phyloP scores from a whole-genome alignment of 2,329 filamentous ascomycete species.

The Fusarium decemcellulare region DNA sequence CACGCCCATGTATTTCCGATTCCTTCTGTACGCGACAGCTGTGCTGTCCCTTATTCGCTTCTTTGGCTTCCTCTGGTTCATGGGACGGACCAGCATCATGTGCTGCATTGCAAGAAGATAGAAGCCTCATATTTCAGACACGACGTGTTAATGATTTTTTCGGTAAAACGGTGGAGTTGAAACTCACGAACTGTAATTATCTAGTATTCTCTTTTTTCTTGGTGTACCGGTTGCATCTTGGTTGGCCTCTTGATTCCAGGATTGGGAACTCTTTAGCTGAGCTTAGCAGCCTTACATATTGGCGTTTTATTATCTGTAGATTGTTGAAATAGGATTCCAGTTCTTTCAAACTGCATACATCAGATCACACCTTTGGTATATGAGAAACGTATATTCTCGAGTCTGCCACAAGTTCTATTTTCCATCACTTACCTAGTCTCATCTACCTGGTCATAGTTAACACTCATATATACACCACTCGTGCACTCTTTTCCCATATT shows the following conservation, averaged over 20 bases:
- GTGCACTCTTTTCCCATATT: too few species aligned
- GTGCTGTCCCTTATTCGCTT: slow-evolving; percentile 44
- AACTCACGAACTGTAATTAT: background rate
- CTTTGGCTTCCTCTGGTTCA: slow-evolving; percentile 44
- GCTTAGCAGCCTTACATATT: background rate
- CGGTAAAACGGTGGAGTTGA: background rate
- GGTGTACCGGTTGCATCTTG: background rate
- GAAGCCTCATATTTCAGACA: background rate
- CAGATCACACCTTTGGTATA: too few species aligned
- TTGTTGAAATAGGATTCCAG: background rate
- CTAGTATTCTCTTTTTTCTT: background rate
- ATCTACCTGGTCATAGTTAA: too few species aligned
- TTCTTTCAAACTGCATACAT: background rate
- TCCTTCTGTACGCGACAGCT: slow-evolving; percentile 43
- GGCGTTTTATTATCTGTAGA: background rate
- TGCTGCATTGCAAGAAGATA: slow-evolving; percentile 43
- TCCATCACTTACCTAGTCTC: too few species aligned
- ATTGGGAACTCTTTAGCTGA: background rate
- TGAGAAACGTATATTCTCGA: too few species aligned
- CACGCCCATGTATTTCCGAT: slow-evolving; percentile 42
- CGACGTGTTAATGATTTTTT: background rate
- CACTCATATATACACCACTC: too few species aligned
- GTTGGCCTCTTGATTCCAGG: background rate
- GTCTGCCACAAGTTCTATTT: too few species aligned
- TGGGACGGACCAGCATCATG: slow-evolving; percentile 44